Evolutionary conservation across 495 filamentous ascomycete genomes (phyloP).

Genomic region (Melanomma pulvis-pyrius): DNA sequence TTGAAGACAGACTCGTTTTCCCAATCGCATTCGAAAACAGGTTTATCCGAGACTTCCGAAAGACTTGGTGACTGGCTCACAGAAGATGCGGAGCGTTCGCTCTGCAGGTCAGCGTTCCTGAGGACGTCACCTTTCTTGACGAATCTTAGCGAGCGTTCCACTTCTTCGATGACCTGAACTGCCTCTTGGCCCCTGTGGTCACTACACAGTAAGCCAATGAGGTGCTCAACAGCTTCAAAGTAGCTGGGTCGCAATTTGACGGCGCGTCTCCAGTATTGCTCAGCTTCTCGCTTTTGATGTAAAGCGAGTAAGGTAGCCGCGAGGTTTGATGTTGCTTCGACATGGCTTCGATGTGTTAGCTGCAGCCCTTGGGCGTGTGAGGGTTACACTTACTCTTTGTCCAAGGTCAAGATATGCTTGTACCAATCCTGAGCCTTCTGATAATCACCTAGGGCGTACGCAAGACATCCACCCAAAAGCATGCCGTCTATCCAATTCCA

Average conservation of each 20-base stretch:
- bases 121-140: conserved; percentile 53
- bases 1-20: conserved; percentile 47
- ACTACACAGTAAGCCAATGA: conserved; percentile 84
- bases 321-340: conserved; percentile 92
- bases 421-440: conserved; percentile 88
- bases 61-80: conserved; percentile 54
- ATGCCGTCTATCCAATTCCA: conserved; percentile 98
- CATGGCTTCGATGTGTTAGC: conserved; percentile 63
- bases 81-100: conserved; percentile 59
- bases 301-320: conserved; percentile 86
- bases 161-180: conserved; percentile 83
- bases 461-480: conserved; percentile 86
- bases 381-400: conserved; percentile 65
- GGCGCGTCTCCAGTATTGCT: conserved; percentile 81
- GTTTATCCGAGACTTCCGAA: conserved; percentile 57
- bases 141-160: conserved; percentile 74
- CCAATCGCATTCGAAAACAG: conserved; percentile 60
- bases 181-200: conserved; percentile 83
- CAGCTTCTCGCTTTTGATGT: conserved; percentile 79
- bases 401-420: conserved; percentile 76
- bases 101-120: conserved; percentile 56
- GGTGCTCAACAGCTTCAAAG: conserved; percentile 95
- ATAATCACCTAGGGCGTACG: conserved; percentile 89
- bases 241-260: conserved; percentile 84
- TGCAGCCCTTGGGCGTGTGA: not conserved